Conservation (phyloP, 2,329 filamentous ascomycete species). For the Fusarium kyushuense region DNA sequence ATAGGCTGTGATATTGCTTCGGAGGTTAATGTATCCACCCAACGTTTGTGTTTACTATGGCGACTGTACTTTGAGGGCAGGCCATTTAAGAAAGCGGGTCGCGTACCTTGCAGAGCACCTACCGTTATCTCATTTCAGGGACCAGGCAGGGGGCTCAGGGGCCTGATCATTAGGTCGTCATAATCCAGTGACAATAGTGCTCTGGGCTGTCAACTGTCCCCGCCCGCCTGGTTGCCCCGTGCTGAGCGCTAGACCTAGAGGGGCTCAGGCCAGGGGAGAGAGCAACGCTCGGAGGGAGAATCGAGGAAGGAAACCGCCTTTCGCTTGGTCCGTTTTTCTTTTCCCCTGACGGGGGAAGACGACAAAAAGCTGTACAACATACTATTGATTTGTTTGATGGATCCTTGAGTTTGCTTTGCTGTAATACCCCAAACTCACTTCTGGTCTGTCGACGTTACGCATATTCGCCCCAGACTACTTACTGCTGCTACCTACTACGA, state of each 20-base stretch:
- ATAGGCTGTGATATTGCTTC: slow-evolving; percentile 9
- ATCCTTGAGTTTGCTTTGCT: slow-evolving; percentile 1
- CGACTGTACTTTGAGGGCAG: slow-evolving; percentile 33
- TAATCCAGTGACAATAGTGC: slow-evolving; percentile 4
- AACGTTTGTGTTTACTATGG: slow-evolving; percentile 11
- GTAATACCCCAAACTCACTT: neutral
- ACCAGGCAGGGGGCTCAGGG: slow-evolving; percentile 28
- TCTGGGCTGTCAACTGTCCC: slow-evolving; percentile 25
- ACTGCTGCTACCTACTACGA: neutral
- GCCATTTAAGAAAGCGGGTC: slow-evolving; percentile 12
- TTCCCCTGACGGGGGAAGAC: slow-evolving; percentile 45
- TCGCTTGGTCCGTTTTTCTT: slow-evolving; percentile 29
- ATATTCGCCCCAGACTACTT: neutral
- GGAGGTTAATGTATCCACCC: slow-evolving; percentile 18
- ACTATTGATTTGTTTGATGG: slow-evolving; percentile 13
- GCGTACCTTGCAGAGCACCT: slow-evolving; percentile 36
- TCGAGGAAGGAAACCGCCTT: slow-evolving; percentile 22
- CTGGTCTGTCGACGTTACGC: neutral
- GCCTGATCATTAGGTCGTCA: slow-evolving; percentile 21
- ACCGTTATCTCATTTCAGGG: slow-evolving; percentile 40
- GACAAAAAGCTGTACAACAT: slow-evolving; percentile 10
- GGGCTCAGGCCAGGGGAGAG: slow-evolving; percentile 33
- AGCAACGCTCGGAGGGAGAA: slow-evolving; percentile 5
- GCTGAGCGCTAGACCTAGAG: slow-evolving; percentile 40
- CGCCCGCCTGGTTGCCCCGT: slow-evolving; percentile 39